Evolutionary conservation across 2,329 filamentous ascomycete species (phyloP), one percentile per base, ranked within the genome.

Genomic region (Aspergillus jensenii): DNA sequence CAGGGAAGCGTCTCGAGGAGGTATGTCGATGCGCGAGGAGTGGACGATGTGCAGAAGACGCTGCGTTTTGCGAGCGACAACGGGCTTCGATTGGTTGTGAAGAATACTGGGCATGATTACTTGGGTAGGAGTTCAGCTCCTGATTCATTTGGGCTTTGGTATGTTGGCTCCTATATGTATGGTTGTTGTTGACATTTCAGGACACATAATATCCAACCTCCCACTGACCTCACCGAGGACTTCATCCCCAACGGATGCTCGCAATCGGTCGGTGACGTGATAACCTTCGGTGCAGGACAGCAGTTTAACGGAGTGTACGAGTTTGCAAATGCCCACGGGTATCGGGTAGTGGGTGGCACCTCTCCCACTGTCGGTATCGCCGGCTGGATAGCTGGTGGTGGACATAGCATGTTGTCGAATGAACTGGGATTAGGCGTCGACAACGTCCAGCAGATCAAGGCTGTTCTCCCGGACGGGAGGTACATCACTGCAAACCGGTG

Each of bases 381-480:
- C n/a, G 57, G 57, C 6, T 59, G 53, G 52, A 17, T 56, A 6
- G 45, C 57, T 27, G 57, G 57, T 25, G 57, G 52, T 12, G 57
- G 57, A 12, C 57, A 59, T 33, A 59, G 57, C 33, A 43, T 59
- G 23, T 44, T 59, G 19, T 52, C 52, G n/a, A 54, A 54, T 15
- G 56, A 58, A 35, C 46, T 58, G 4, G 56, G 56, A 7, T 41
- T 58, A 3, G 56, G 56, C 21, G 56, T 58, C 40, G 62, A 64
- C 52, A 62, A 62, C 17, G 62, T 62, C 5, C 58, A 61, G 44
- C 58, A 64, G 21, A 27, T 64, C 25, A 59, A 53, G 23, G 60
- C 41, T 11, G 60, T 64, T 21, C 55, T 62, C 3, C 60, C 60
- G 4, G 55, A 61, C 47, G 60, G 62, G 7, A 59, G 52, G 17